Conservation (phyloP, 345 rosid species). For the Boechera stricta region DNA sequence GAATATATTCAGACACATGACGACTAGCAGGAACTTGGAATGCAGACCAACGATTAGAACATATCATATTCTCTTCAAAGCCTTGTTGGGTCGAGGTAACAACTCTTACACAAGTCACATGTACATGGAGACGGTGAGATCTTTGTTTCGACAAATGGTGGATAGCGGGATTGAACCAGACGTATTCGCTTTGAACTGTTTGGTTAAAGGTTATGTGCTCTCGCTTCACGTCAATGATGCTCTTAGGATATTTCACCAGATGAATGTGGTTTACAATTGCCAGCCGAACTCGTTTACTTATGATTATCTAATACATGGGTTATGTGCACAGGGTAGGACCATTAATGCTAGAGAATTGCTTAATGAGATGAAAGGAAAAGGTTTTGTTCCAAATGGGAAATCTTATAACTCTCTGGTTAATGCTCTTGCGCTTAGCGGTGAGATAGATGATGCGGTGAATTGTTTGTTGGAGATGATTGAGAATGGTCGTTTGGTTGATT, state of each 20-base stretch:
- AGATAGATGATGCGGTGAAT: constrained; percentile 61
- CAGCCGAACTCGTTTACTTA: constrained; percentile 77
- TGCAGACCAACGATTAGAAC: constrained; percentile 80
- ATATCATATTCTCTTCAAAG: constrained; percentile 75
- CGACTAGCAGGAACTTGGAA: constrained; percentile 56
- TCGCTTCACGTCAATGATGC: constrained; percentile 95
- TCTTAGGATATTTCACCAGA: constrained; percentile 87
- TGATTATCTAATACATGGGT: constrained; percentile 82
- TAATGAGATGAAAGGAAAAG: constrained; percentile 75
- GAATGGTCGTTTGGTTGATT: constrained; percentile 64
- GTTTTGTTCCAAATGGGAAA: constrained; percentile 71
- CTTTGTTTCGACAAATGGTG: constrained; percentile 84
- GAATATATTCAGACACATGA: constrained; percentile 83
- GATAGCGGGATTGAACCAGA: constrained; percentile 85
- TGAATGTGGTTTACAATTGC: constrained; percentile 73
- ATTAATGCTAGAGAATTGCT: constrained; percentile 73
- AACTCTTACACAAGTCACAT: constrained; percentile 73
- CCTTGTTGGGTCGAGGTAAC: constrained; percentile 73
- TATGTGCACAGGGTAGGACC: constrained; percentile 87
- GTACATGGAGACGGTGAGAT: constrained; percentile 82
- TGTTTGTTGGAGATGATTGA: constrained; percentile 83
- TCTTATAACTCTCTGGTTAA: constrained; percentile 83
- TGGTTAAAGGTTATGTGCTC: constrained; percentile 88
- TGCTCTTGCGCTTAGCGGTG: constrained; percentile 80
- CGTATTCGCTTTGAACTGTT: constrained; percentile 48